These are phyloP conservation scores for Wallacemonas sp. DNA, from an alignment of 208 protist genomes.

Conservation along the genomic window DNA sequence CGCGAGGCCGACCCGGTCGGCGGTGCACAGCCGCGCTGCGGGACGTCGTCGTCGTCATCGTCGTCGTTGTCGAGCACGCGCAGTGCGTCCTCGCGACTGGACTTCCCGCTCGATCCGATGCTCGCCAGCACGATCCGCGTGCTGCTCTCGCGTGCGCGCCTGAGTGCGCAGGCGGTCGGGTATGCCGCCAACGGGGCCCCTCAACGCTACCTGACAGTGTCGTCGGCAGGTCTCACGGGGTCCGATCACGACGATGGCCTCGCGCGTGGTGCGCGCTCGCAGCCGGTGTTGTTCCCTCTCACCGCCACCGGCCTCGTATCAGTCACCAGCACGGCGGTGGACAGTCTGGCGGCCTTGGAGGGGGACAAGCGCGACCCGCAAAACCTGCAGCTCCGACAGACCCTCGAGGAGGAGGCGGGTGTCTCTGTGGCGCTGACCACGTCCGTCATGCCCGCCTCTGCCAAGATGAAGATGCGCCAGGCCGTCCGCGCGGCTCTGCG, in stretches of 20 bases:
- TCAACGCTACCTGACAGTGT: slow-evolving; percentile 3
- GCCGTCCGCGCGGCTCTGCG: slow-evolving; percentile 3
- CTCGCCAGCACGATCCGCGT: slow-evolving; percentile 71
- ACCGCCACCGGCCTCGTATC: not conserved
- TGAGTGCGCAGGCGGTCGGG: slow-evolving; percentile 61
- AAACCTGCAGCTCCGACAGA: not conserved
- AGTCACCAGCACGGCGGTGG: not conserved
- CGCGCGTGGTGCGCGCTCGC: too few relatives aligned
- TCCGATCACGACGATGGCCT: too few relatives aligned
- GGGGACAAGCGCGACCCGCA: not conserved
- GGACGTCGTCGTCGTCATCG: not conserved
- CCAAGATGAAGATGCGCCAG: slow-evolving; percentile 17
- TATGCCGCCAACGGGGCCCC: slow-evolving; percentile 32
- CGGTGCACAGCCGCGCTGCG: not conserved
- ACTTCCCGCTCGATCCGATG: slow-evolving; percentile 46
- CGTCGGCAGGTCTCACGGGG: slow-evolving; percentile 5
- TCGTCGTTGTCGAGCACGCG: not conserved
- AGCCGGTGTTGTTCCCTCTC: slow-evolving; percentile 10
- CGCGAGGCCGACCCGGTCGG: not conserved
- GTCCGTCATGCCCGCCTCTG: slow-evolving; percentile 12
- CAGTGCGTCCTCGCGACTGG: too few relatives aligned
- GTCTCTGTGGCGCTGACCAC: slow-evolving; percentile 13
- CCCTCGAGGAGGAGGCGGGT: slow-evolving; percentile 8
- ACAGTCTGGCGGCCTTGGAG: not conserved
- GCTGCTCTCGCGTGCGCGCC: slow-evolving; percentile 59